Evolutionary conservation across 2,329 filamentous ascomycete genomes (phyloP).

Genomic region (Biscogniauxia sp.): DNA sequence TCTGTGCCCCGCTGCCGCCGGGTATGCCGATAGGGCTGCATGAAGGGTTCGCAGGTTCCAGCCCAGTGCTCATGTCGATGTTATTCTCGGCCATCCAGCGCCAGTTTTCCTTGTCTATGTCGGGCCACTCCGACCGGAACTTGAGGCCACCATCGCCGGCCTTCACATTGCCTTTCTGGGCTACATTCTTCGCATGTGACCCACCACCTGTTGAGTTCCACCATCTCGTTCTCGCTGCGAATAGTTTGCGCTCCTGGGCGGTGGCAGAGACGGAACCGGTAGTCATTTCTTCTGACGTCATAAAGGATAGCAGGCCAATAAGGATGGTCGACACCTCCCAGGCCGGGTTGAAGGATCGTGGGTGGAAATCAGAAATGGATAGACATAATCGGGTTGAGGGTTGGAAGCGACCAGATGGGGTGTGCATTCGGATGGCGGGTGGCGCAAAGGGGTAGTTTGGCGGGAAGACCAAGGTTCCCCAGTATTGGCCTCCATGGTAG

Average conservation of each 20-base stretch:
- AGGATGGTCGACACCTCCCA: constrained; percentile 98
- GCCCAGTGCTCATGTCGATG: constrained; percentile 75
- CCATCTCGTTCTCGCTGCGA: constrained; percentile 80
- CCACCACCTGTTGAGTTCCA: constrained; percentile 96
- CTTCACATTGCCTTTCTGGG: constrained; percentile 75
- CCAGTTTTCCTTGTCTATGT: constrained; percentile 86
- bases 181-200: constrained; percentile 56
- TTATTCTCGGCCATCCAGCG: constrained; percentile 83
- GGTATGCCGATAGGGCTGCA: constrained; percentile 59
- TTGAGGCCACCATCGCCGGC: constrained; percentile 89
- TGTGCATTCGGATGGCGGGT: constrained; percentile 98
- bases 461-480: constrained; percentile 94
- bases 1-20: constrained; percentile 60
- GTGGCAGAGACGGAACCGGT: constrained; percentile 82
- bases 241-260: constrained; percentile 72
- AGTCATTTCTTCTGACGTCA: constrained; percentile 99
- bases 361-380: constrained; percentile 96
- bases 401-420: constrained; percentile 91
- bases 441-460: constrained; percentile 96
- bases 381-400: constrained; percentile 89
- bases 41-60: constrained; percentile 49
- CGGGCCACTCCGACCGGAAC: constrained; percentile 86
- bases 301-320: constrained; percentile 91
- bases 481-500: constrained; percentile 94
- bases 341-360: constrained; percentile 95